These are phyloP conservation scores for Saussurea involucrata DNA, from an alignment of 129 eudicot species.

Conservation along the genomic window DNA sequence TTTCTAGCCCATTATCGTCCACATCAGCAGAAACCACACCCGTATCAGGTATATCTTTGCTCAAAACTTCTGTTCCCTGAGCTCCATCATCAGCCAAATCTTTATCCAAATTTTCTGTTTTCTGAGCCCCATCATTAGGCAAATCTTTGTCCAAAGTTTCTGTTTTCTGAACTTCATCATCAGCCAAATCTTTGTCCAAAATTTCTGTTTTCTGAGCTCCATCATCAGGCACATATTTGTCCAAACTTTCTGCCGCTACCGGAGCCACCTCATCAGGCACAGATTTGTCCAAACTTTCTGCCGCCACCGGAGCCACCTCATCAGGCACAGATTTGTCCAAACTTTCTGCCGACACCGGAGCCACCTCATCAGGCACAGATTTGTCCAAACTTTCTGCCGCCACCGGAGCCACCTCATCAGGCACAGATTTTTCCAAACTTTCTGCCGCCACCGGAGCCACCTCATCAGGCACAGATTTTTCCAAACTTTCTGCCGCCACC, in stretches of 20 bases:
- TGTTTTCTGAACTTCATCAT: not conserved
- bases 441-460: not conserved
- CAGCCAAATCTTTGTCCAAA: not conserved
- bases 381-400: too few relatives aligned
- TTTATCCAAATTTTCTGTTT: not conserved
- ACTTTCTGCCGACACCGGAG: not conserved
- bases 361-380: too few relatives aligned
- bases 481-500: not conserved
- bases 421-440: not conserved
- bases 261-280: not conserved
- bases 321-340: not conserved
- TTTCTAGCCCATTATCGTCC: slow-evolving; percentile 20
- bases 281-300: not conserved
- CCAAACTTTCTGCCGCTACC: too few relatives aligned
- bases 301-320: not conserved
- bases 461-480: not conserved
- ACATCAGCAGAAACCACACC: slow-evolving; percentile 9
- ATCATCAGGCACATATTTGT: too few relatives aligned
- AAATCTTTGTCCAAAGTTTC: not conserved
- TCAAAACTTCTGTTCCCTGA: not conserved
- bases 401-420: not conserved
- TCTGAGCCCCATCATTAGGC: not conserved
- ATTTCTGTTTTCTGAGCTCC: not conserved
- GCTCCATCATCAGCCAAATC: not conserved
- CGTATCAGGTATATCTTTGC: not conserved